Evolutionary conservation across 2,329 filamentous ascomycete genomes (phyloP), one percentile per base, ranked within the genome.

Genomic region (Ophiostoma fasciatum): DNA sequence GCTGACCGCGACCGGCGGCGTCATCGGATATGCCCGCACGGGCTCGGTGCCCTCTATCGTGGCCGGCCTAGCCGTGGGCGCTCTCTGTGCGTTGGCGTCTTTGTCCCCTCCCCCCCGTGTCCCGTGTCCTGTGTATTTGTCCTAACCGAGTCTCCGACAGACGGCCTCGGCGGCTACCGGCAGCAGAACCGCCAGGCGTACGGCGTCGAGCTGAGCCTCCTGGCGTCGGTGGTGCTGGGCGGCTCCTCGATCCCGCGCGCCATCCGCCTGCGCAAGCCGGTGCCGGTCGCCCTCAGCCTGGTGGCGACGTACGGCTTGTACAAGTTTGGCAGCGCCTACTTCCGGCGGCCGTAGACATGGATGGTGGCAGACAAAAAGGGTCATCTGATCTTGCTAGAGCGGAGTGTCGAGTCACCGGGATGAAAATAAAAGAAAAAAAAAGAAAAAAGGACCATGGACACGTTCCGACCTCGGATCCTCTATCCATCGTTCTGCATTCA

Each of bases 221-320:
- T 94, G 29, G 90, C 90, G 5, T 93, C 83, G 1, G 50, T 84
- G n/a, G 62, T 96, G 19, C 69, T 98, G 25, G 88, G 70, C 28
- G 85, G 84, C 15, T 81, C 81, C 28, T 80, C 82, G 2, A 78
- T 96, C 41, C 90, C 90, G 11, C 71, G 90, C 35, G 90, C 85
- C 5, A 75, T 98, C 51, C 82, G 76, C 56, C 71, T 77, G 28
- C 66, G 70, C 48, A 98, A 96, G 69, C 82, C 83, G 1, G 71
- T 98, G 35, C 88, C 90, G 1, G 66, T 81, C 38, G 73, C 78
- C 10, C 61, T 98, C 51, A 88, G 82, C 51, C 51, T 85, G 32
- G 53, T 96, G 51, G 84, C 88, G 12, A 63, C 75, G 9, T 83
- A 82, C 55, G 88, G 88, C 13, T 53, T 93, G 47, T 66, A 74